Percentiles rank a stretch among this genome's conserved stretches.
Conservation (phyloP, 768 basidiomycete species). For the Pleurotus sapidus region DNA sequence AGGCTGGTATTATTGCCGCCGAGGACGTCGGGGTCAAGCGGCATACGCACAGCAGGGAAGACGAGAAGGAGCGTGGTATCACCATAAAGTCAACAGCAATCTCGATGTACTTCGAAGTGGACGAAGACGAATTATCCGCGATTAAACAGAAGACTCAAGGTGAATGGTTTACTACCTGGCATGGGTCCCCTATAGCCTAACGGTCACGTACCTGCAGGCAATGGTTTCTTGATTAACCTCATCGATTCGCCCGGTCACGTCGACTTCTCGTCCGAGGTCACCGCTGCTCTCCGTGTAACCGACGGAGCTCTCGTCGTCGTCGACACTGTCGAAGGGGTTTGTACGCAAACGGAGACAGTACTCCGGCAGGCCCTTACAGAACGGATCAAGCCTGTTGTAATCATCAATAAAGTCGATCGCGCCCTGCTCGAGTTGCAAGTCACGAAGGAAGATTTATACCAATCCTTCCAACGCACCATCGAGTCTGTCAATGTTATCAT, state of each 20-base stretch:
- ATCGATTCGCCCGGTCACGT: constrained; percentile 99
- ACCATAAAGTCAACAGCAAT: constrained; percentile 99
- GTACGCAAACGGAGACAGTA: constrained; percentile 99
- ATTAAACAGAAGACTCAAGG: constrained; percentile 96
- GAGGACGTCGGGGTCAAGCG: constrained; percentile 95
- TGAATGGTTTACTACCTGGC: constrained; percentile 26
- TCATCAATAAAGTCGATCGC: constrained; percentile 99
- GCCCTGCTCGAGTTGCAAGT: constrained; percentile 98
- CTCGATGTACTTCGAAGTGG: constrained; percentile 98
- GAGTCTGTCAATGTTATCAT: constrained; percentile 98
- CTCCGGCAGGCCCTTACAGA: constrained; percentile 95
- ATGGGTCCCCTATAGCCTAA: background rate
- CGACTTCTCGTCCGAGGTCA: constrained; percentile 99
- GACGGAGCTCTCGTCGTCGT: constrained; percentile 99
- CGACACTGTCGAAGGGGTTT: constrained; percentile 99
- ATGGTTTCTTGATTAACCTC: constrained; percentile 99
- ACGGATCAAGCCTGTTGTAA: constrained; percentile 98
- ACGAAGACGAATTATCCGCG: constrained; percentile 79
- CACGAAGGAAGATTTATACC: constrained; percentile 94
- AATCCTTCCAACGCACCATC: constrained; percentile 96
- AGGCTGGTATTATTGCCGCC: constrained; percentile 97
- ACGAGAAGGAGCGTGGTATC: constrained; percentile 99
- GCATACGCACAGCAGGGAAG: constrained; percentile 94
- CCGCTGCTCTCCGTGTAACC: constrained; percentile 98
- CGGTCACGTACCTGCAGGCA: constrained; percentile 42